phyloP scores from a whole-genome alignment of 768 basidiomycete species.

The Leccinum boreale region DNA sequence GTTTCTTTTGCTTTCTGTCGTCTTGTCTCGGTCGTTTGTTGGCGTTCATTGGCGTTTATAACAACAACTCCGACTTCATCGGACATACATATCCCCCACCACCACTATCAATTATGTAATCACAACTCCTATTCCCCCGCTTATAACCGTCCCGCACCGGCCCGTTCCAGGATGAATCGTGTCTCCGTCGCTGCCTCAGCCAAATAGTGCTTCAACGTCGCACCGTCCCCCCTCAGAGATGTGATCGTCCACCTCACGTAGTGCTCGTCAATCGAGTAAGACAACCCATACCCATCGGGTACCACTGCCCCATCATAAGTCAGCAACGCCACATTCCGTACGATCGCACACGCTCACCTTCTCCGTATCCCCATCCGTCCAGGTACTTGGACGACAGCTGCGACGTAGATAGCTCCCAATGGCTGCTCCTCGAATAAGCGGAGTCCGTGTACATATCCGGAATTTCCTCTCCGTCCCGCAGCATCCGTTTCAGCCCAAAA shows the following conservation, averaged over 20 bases:
- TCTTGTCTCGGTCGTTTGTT: slow-evolving; percentile 46
- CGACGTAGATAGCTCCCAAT: slow-evolving; percentile 94
- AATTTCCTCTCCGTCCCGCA: slow-evolving; percentile 66
- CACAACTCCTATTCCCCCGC: slow-evolving; percentile 19
- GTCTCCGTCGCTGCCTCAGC: slow-evolving; percentile 62
- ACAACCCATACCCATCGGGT: slow-evolving; percentile 85
- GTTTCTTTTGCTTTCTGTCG: slow-evolving; percentile 28
- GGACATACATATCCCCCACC: slow-evolving; percentile 16
- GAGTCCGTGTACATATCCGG: slow-evolving; percentile 76
- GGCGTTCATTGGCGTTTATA: slow-evolving; percentile 19
- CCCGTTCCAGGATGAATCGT: slow-evolving; percentile 70
- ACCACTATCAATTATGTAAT: slow-evolving; percentile 27
- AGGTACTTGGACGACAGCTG: slow-evolving; percentile 79
- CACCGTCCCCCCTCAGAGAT: slow-evolving; percentile 53
- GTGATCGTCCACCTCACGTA: slow-evolving; percentile 93
- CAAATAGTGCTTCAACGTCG: slow-evolving; percentile 60
- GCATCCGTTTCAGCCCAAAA: slow-evolving; percentile 85
- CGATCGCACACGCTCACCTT: slow-evolving; percentile 49
- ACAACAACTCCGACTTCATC: slow-evolving; percentile 22
- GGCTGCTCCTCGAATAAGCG: slow-evolving; percentile 63
- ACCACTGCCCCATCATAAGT: slow-evolving; percentile 57
- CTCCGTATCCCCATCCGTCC: slow-evolving; percentile 97
- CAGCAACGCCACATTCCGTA: not conserved
- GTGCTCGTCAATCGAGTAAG: slow-evolving; percentile 83
- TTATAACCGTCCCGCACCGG: slow-evolving; percentile 45